These are phyloP conservation scores for Ettlia oleoabundans DNA, from an alignment of 139 green algal species.

Conservation along the genomic window DNA sequence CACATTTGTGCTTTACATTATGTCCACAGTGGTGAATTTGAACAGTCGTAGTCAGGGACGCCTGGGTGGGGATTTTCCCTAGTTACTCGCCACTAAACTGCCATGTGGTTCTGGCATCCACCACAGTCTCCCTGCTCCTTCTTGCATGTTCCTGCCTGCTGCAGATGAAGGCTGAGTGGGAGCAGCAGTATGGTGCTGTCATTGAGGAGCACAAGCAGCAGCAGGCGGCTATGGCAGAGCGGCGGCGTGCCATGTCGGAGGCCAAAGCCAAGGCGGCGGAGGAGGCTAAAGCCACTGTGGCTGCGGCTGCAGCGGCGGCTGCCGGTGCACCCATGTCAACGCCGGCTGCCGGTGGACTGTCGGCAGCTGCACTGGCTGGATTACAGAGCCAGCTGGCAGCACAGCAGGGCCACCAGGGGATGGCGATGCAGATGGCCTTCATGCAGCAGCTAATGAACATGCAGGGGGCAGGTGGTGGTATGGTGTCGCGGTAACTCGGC, in stretches of 20 bases:
- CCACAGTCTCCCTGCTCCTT: no score
- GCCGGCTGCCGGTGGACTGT: not conserved
- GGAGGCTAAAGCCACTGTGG: not conserved
- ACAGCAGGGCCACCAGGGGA: no score
- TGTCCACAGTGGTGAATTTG: no score
- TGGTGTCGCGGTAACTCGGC: no score
- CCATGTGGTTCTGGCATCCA: no score
- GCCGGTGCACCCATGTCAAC: not conserved
- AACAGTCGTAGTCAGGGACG: no score
- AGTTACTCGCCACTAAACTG: no score
- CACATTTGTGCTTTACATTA: no score
- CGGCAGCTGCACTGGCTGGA: not conserved
- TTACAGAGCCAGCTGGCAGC: no score
- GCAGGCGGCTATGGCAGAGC: not conserved
- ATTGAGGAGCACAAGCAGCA: constrained; percentile 11
- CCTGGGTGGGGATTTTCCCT: no score
- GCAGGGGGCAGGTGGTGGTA: no score
- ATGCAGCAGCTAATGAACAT: not conserved
- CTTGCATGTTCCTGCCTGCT: no score
- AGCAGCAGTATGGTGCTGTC: not conserved
- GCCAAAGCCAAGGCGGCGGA: not conserved
- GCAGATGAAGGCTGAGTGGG: constrained; percentile 5
- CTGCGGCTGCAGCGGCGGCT: not conserved
- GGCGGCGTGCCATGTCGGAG: not conserved
- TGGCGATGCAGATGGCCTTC: not conserved